Evolutionary conservation across 163 green algal genomes (phyloP).

Genomic region (Scenedesmus sp.): DNA sequence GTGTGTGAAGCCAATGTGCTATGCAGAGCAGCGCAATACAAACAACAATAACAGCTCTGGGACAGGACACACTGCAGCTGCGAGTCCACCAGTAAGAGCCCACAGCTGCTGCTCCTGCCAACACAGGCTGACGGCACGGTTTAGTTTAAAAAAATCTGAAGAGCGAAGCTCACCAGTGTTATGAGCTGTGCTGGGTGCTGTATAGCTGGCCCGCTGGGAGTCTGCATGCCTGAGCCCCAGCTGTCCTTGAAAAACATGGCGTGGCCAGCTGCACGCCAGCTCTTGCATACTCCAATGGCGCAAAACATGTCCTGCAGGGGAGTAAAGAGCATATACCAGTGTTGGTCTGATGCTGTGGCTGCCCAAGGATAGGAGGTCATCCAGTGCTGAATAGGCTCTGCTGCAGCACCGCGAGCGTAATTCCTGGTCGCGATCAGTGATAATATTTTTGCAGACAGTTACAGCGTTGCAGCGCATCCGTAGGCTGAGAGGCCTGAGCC

Average conservation of each 20-base stretch:
- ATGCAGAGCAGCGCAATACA: too few species aligned
- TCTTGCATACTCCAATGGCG: slow-evolving; percentile 47
- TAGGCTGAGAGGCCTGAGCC: background rate
- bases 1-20: too few species aligned
- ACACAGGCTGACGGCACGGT: background rate
- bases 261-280: slow-evolving; percentile 51
- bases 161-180: slow-evolving; percentile 44
- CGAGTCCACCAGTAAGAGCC: background rate
- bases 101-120: background rate
- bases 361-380: background rate
- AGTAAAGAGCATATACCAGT: background rate
- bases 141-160: background rate
- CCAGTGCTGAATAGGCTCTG: background rate
- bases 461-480: background rate
- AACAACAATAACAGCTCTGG: background rate
- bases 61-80: background rate
- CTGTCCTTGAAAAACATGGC: slow-evolving; percentile 56
- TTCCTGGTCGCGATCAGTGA: background rate
- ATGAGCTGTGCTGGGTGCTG: slow-evolving; percentile 60
- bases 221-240: slow-evolving; percentile 24
- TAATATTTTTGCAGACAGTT: background rate
- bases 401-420: background rate
- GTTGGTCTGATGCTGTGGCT: background rate
- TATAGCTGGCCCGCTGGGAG: slow-evolving; percentile 20
- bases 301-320: slow-evolving; percentile 55